Evolutionary conservation across 495 filamentous ascomycete genomes (phyloP).

Genomic region (Cairneyella variabilis): DNA sequence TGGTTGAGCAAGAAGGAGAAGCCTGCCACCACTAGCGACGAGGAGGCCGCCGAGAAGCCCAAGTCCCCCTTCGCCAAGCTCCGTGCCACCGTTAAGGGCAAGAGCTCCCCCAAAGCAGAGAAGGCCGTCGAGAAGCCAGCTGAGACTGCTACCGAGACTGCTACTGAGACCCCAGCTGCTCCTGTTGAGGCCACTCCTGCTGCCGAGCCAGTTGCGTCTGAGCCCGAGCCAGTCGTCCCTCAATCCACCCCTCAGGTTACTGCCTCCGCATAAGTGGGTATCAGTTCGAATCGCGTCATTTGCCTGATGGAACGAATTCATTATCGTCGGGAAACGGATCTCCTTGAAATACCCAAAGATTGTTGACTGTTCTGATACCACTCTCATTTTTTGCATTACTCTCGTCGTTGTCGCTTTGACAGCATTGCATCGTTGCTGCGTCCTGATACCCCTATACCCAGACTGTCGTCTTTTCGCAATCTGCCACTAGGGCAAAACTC

Average conservation of each 20-base stretch:
- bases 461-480: conserved; percentile 30
- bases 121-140: conserved; percentile 37
- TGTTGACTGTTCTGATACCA: conserved; percentile 31
- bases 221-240: conserved; percentile 22
- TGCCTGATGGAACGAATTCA: conserved; percentile 25
- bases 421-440: conserved; percentile 19
- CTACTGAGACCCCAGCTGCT: conserved; percentile 39
- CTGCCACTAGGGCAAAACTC: conserved; percentile 30
- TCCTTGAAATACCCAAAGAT: conserved; percentile 31
- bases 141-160: conserved; percentile 36
- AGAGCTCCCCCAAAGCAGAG: conserved; percentile 35
- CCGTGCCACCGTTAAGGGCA: conserved; percentile 51
- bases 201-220: conserved; percentile 20
- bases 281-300: conserved; percentile 17
- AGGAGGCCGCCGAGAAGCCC: conserved; percentile 48
- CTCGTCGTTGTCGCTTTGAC: conserved; percentile 12
- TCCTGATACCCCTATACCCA: conserved; percentile 35
- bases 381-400: conserved; percentile 29
- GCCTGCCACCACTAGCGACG: conserved; percentile 38
- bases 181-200: conserved; percentile 33
- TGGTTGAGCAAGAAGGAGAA: conserved; percentile 53
- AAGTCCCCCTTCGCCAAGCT: conserved; percentile 55
- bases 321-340: conserved; percentile 28
- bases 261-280: conserved; percentile 24
- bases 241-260: conserved; percentile 20